These are phyloP conservation scores for Rhizopogon vesiculosus DNA, from an alignment of 768 basidiomycete genomes.

Conservation along the genomic window DNA sequence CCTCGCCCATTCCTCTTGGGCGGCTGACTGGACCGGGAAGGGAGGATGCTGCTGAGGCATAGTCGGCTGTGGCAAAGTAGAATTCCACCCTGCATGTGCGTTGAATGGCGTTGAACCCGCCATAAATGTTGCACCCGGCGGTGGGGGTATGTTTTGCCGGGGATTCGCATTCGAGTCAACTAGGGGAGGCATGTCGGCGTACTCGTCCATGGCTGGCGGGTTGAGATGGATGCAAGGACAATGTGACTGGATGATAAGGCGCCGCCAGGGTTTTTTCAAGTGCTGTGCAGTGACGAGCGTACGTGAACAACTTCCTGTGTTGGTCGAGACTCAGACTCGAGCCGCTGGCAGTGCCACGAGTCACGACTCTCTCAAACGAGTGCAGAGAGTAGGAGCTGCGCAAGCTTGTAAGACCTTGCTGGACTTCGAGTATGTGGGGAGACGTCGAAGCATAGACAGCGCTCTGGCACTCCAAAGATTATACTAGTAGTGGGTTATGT, in stretches of 20 bases:
- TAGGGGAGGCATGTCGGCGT: constrained; percentile 22
- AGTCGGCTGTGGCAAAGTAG: background rate
- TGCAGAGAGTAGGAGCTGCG: background rate
- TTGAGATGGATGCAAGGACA: constrained; percentile 11
- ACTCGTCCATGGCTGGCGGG: constrained; percentile 12
- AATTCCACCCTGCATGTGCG: constrained; percentile 11
- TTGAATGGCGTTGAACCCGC: constrained; percentile 7
- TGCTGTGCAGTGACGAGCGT: background rate
- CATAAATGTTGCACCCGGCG: constrained; percentile 14
- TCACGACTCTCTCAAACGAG: background rate
- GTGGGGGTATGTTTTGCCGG: constrained; percentile 18
- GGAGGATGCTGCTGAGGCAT: background rate
- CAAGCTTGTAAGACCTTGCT: background rate
- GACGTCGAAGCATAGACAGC: background rate
- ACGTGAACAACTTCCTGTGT: background rate
- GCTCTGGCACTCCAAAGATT: no score
- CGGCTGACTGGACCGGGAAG: background rate
- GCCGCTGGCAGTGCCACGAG: background rate
- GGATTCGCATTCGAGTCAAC: constrained; percentile 13
- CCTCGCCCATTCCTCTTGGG: constrained; percentile 2
- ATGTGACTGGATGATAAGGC: constrained; percentile 2
- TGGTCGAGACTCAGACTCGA: background rate
- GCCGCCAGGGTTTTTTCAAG: background rate
- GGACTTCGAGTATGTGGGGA: background rate
- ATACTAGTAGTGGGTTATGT: background rate